A percentile compares a stretch with the other conserved stretches of the same genome.
phyloP scores from a whole-genome alignment of 176 grass and related monocot species.

The Zea luxurians region DNA sequence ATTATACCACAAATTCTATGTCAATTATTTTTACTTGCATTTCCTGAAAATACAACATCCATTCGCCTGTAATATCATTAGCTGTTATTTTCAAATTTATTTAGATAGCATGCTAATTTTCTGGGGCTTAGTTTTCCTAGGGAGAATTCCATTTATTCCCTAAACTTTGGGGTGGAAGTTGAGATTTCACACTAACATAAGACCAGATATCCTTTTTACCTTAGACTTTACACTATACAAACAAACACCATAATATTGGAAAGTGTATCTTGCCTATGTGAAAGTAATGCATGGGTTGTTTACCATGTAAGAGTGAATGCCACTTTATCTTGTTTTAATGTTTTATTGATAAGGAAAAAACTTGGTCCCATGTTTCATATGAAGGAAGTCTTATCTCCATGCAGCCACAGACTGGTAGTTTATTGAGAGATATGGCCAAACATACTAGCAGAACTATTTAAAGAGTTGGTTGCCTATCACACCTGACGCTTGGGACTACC shows the following conservation, averaged over 20 bases:
- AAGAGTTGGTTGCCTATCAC: not conserved
- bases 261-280: not conserved
- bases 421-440: not conserved
- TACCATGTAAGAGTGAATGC: not conserved
- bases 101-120: not conserved
- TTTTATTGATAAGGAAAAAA: no score
- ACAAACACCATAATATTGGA: not conserved
- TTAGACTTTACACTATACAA: not conserved
- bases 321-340: no score
- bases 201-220: not conserved
- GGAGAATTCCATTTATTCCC: not conserved
- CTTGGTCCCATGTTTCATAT: not conserved
- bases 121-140: not conserved
- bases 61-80: not conserved
- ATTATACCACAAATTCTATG: not conserved
- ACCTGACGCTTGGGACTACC: not conserved
- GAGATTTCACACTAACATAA: not conserved
- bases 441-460: not conserved
- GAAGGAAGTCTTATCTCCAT: not conserved
- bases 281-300: not conserved
- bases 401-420: not conserved
- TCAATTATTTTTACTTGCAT: not conserved
- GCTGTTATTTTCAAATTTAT: not conserved
- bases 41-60: not conserved
- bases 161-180: not conserved